Evolutionary conservation across 2,329 filamentous ascomycete species (phyloP), one percentile per base, ranked within the genome.

Genomic region (Zopfia rhizophila): DNA sequence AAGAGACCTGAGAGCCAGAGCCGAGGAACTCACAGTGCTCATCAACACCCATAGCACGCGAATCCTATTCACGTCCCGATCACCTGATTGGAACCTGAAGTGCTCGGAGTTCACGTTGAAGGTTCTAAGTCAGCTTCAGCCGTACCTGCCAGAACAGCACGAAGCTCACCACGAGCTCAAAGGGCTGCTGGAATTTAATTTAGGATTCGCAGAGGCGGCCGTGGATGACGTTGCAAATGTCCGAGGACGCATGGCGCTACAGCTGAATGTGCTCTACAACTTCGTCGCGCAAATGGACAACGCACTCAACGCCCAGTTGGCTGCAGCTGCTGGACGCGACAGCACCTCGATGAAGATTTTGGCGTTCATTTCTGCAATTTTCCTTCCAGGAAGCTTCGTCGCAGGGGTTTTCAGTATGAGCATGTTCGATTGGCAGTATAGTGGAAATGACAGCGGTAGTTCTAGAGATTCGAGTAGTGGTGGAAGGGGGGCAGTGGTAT

Each of bases 361-460:
- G 13, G 69, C 73, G 1, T 55, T 71, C 7, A 60, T 75, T 44
- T 73, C 70, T 24, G 69, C 73, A 53, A 46, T 67, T 2, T 75
- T 74, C 47, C 66, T 74, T 3, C 73, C 73, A 2, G 71, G 64
- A 0, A 73, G 70, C 13, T 74, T 73, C 48, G 61, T 74, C 44
- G 66, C 72, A 55, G 46, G 45, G 37, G 16, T 31, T 14, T 31
- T 31, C 29, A 7, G 7, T 7, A 31, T 31, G 29, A 8, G 7
- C 29, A 31, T 31, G 29, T 31, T 31, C 13, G 29, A 31, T 14
- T 31, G 29, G 29, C 29, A 31, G 13, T 16, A 7, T 8, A n/a
- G n/a, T n/a, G n/a, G n/a, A n/a, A n/a, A n/a, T n/a, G n/a, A n/a
- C n/a, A n/a, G n/a, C n/a, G n/a, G n/a, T n/a, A n/a, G n/a, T n/a